Percentiles rank a stretch among this genome's conserved stretches.
Evolutionary conservation across 225 moss, liverwort and hornwort species (phyloP).

Genomic region (Bryoerythrophyllum caledonicum): DNA sequence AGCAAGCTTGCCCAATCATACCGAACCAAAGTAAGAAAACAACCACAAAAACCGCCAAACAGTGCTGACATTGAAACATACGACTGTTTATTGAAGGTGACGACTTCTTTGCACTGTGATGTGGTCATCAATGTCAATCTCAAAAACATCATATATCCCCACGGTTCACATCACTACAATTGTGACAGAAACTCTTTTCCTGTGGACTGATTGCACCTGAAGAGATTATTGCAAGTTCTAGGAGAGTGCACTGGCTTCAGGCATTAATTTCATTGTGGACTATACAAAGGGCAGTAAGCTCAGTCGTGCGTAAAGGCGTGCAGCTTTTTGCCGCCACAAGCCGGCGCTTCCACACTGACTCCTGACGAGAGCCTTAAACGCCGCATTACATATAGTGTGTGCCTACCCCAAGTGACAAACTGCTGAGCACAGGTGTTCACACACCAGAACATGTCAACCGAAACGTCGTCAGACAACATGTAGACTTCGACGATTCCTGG

Average conservation of each 20-base stretch:
- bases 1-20: too few relatives aligned
- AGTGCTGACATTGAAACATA: too few relatives aligned
- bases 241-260: not conserved
- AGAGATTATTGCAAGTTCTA: not conserved
- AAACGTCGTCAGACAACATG: conserved; percentile 26
- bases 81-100: too few relatives aligned
- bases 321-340: conserved; percentile 38
- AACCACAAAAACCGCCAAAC: too few relatives aligned
- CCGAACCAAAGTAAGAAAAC: too few relatives aligned
- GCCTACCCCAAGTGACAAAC: conserved; percentile 19
- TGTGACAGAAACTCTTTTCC: not conserved
- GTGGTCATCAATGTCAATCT: not conserved
- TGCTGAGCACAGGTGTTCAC: conserved; percentile 14
- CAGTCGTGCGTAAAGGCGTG: conserved; percentile 38
- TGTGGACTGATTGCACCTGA: conserved; percentile 7
- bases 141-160: not conserved
- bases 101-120: too few relatives aligned
- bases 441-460: conserved; percentile 8
- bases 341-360: conserved; percentile 34
- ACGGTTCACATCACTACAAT: not conserved
- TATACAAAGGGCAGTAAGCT: conserved; percentile 10
- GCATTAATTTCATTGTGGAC: not conserved
- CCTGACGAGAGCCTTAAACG: conserved; percentile 27
- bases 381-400: conserved; percentile 11
- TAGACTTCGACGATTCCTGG: not conserved